Evolutionary conservation across 768 basidiomycete species (phyloP), one percentile per base, ranked within the genome.

Genomic region (Phylloporus sp.): DNA sequence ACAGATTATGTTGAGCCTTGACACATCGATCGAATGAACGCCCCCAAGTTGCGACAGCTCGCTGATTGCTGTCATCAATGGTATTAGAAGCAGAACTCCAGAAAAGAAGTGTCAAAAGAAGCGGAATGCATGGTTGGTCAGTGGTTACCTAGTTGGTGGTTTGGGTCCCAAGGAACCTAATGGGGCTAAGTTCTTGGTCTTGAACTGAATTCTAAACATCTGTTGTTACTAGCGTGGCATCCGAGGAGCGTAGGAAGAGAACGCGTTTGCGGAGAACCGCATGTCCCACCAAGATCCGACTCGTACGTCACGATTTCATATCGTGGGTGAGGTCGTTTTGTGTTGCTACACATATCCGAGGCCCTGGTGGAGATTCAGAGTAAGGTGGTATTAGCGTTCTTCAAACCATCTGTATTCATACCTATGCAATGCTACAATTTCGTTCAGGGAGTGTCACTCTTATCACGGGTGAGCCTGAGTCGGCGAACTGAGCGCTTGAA

Each of bases 241-340:
- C 55, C 54, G 55, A 45, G 35, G 55, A 42, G n/a, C 7, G 9
- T 32, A 15, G 16, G 11, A 22, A n/a, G 39, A 43, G 26, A 28
- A 28, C n/a, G 7, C 40, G 11, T 18, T 10, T 28, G 5, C 44
- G 44, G 29, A 15, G 26, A 45, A 22, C 29, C 22, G 31, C 15
- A 23, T 32, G n/a, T 28, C 26, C 42, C 42, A 31, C 23, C n/a
- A 22, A 32, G 42, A 28, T 28, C 42, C 42, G 42, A 11, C 41
- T 16, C 20, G 44, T 46, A 46, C 45, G 34, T 46, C 36, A 27
- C 45, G n/a, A n/a, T 27, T 15, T 31, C 29, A 15, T n/a, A 28
- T 43, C 27, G n/a, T 18, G 29, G 6, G 28, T 18, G 8, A 4
- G 20, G n/a, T 29, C 20, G 44, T 27, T 43, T n/a, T 12, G 5